Conservation (phyloP, 2,329 filamentous ascomycete genomes). For the Phialophora verrucosa region DNA sequence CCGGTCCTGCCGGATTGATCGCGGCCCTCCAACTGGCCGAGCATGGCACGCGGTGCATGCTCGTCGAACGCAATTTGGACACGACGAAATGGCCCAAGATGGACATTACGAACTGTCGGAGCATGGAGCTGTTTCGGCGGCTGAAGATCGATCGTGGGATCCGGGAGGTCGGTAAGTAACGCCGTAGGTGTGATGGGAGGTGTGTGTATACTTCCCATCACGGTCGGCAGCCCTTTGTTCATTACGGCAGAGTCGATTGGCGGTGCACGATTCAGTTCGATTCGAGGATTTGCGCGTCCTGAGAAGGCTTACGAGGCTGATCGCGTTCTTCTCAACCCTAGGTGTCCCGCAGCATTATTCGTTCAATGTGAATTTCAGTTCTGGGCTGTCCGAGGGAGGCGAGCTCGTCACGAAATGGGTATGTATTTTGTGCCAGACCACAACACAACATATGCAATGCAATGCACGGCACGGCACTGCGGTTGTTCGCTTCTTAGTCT, state of each 20-base stretch:
- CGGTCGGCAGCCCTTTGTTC: background rate
- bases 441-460: background rate
- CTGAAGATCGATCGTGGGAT: constrained; percentile 23
- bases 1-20: constrained; percentile 41
- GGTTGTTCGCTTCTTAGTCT: background rate
- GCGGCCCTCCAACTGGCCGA: constrained; percentile 37
- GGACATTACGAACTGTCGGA: constrained; percentile 46
- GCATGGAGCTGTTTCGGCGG: constrained; percentile 45
- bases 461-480: background rate
- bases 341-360: constrained; percentile 28
- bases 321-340: background rate
- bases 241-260: too few relatives aligned
- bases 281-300: too few relatives aligned
- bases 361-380: constrained; percentile 28
- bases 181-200: too few relatives aligned
- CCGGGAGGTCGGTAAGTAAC: constrained; percentile 24
- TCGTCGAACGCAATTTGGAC: constrained; percentile 41
- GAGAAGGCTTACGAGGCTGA: background rate
- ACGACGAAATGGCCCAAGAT: constrained; percentile 50
- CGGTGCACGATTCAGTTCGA: too few relatives aligned
- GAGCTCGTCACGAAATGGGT: constrained; percentile 29
- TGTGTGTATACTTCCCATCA: background rate
- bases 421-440: background rate
- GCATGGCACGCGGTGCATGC: constrained; percentile 36
- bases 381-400: constrained; percentile 23